Percentiles rank a stretch among this genome's conserved stretches.
These are phyloP conservation scores for Moesziomyces antarcticus DNA, from an alignment of 1,284 basidiomycete species.

Conservation along the genomic window DNA sequence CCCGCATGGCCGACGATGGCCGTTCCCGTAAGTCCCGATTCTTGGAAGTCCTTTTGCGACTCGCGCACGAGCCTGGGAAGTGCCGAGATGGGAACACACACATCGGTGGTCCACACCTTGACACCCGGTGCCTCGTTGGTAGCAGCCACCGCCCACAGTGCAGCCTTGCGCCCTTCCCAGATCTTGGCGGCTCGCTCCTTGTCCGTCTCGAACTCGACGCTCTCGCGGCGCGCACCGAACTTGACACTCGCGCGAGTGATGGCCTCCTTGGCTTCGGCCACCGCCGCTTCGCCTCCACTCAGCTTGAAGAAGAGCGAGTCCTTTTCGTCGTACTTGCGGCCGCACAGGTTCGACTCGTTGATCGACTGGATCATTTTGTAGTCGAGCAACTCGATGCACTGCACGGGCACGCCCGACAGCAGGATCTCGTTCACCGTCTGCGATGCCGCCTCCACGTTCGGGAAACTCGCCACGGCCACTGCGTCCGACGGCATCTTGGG, in stretches of 20 bases:
- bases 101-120: constrained; percentile 81
- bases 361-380: constrained; percentile 62
- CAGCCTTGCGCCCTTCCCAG: constrained; percentile 88
- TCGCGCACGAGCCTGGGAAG: constrained; percentile 77
- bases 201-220: constrained; percentile 73
- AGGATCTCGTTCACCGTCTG: constrained; percentile 78
- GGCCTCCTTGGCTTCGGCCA: constrained; percentile 64
- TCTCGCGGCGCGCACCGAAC: constrained; percentile 29
- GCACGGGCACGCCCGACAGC: constrained; percentile 71
- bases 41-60: constrained; percentile 42
- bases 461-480: constrained; percentile 71
- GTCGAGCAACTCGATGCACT: constrained; percentile 69
- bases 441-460: constrained; percentile 72
- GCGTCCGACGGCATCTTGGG: constrained; percentile 79
- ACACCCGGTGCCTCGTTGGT: constrained; percentile 76
- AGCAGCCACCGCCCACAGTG: constrained; percentile 74
- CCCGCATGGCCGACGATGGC: constrained; percentile 84
- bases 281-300: constrained; percentile 34
- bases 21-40: constrained; percentile 55
- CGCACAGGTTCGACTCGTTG: constrained; percentile 68
- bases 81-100: constrained; percentile 78
- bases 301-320: constrained; percentile 58
- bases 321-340: constrained; percentile 42
- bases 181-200: constrained; percentile 79
- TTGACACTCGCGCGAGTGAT: constrained; percentile 35